Evolutionary conservation across 1,284 basidiomycete genomes (phyloP).

Genomic region (Pseudozyma thailandica): DNA sequence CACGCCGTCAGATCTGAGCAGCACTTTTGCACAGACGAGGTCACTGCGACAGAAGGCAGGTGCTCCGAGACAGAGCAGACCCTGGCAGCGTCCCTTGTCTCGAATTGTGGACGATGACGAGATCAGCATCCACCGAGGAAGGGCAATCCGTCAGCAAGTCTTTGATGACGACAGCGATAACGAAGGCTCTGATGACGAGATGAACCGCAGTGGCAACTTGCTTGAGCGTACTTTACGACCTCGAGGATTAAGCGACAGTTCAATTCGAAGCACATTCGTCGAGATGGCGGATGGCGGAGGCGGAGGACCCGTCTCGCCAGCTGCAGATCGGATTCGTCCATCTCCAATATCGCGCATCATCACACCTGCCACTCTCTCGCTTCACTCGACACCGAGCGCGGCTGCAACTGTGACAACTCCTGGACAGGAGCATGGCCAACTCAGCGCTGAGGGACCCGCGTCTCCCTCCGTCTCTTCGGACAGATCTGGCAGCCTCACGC

Average conservation of each 20-base stretch:
- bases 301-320: slow-evolving; percentile 16
- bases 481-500: slow-evolving; percentile 32
- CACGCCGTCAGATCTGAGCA: slow-evolving; percentile 1
- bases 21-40: slow-evolving; percentile 12
- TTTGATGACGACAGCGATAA: slow-evolving; percentile 44
- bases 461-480: slow-evolving; percentile 41
- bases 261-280: slow-evolving; percentile 61
- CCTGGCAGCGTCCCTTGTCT: slow-evolving; percentile 35
- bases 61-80: slow-evolving; percentile 7
- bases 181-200: slow-evolving; percentile 35
- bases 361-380: slow-evolving; percentile 58
- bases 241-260: slow-evolving; percentile 63
- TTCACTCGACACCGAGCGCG: slow-evolving; percentile 42
- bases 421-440: slow-evolving; percentile 3
- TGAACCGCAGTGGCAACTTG: slow-evolving; percentile 25
- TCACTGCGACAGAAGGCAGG: slow-evolving; percentile 10
- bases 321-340: slow-evolving; percentile 20
- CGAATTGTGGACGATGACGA: slow-evolving; percentile 63
- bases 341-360: slow-evolving; percentile 58
- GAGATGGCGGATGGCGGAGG: slow-evolving; percentile 43
- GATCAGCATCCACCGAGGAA: slow-evolving; percentile 52
- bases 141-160: slow-evolving; percentile 42
- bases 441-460: slow-evolving; percentile 17
- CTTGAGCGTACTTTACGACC: slow-evolving; percentile 47
- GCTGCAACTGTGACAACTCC: slow-evolving; percentile 4